Percentiles rank a stretch among this genome's conserved stretches.
Evolutionary conservation across 164 flowering plant genomes (phyloP).

Genomic region (Buxus sempervirens): DNA sequence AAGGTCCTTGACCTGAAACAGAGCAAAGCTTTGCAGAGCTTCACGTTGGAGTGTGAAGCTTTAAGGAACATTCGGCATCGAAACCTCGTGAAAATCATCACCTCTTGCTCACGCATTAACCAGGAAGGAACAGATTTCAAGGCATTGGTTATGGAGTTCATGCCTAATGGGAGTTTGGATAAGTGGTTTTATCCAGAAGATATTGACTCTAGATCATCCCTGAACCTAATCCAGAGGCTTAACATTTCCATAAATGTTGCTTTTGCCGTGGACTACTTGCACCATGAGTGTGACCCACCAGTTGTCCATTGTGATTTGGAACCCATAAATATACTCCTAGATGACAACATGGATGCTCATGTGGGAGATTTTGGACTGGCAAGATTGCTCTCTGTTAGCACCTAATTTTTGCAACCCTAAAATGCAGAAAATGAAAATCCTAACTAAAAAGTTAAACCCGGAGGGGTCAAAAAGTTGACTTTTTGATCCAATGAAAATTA

Average conservation of each 20-base stretch:
- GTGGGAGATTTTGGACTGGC: conserved; percentile 21
- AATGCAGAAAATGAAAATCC: no score
- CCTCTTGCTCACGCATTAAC: conserved; percentile 20
- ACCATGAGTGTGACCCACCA: conserved; percentile 17
- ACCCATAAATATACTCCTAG: conserved; percentile 14
- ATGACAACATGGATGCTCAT: conserved; percentile 15
- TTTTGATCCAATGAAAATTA: no score
- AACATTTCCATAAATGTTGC: conserved; percentile 8
- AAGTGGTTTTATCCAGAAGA: conserved; percentile 19
- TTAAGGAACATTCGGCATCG: no score
- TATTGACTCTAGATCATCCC: not conserved
- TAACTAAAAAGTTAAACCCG: no score
- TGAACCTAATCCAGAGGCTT: conserved; percentile 10
- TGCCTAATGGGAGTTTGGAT: conserved; percentile 14
- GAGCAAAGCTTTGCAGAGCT: conserved; percentile 11
- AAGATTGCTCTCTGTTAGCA: no score
- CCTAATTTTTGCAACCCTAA: no score
- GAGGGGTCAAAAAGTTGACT: no score
- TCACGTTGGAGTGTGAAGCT: conserved; percentile 15
- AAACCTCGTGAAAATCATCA: conserved; percentile 12
- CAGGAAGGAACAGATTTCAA: conserved; percentile 15
- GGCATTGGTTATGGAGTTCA: conserved; percentile 17
- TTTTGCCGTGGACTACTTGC: conserved; percentile 14
- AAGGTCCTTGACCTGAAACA: conserved; percentile 12
- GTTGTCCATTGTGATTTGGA: conserved; percentile 20